Evolutionary conservation across 805 yeast species (phyloP).

Genomic region (Yarrowia phangngaensis): DNA sequence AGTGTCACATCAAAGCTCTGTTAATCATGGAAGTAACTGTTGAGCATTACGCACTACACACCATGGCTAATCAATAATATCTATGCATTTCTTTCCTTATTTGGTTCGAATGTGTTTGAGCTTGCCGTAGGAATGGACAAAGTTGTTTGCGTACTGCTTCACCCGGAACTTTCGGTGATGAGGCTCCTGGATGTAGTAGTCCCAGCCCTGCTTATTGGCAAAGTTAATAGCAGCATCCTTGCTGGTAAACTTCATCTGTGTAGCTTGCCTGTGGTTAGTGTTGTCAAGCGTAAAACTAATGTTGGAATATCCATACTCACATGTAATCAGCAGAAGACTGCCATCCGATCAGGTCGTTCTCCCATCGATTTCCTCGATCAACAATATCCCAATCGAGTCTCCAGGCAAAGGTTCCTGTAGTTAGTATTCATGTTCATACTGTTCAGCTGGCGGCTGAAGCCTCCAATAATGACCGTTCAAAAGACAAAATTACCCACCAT

Average conservation of each 20-base stretch:
- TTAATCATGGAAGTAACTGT: too few species aligned
- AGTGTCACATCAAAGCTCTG: too few species aligned
- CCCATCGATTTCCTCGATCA: constrained; percentile 79
- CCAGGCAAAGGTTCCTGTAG: constrained; percentile 49
- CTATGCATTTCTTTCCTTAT: constrained; percentile 36
- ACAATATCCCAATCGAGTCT: constrained; percentile 79
- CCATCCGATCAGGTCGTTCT: constrained; percentile 82
- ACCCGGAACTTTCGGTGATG: constrained; percentile 65
- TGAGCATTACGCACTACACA: too few species aligned
- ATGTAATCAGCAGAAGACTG: constrained; percentile 75
- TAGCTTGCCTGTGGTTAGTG: constrained; percentile 47
- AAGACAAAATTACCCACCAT: constrained; percentile 29
- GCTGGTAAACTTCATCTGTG: constrained; percentile 66
- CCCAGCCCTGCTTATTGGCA: constrained; percentile 84
- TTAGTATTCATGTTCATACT: constrained; percentile 8
- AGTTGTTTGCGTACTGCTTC: constrained; percentile 72
- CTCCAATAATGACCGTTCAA: background rate
- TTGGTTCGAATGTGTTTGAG: constrained; percentile 80
- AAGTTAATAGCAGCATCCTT: constrained; percentile 74
- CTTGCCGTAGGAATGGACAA: constrained; percentile 62
- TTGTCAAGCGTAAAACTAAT: too few species aligned
- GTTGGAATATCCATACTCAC: too few species aligned
- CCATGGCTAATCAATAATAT: too few species aligned
- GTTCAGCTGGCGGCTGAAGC: too few species aligned
- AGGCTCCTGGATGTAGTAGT: constrained; percentile 77